Conservation (phyloP, 2,329 filamentous ascomycete genomes). For the Pestalotiopsis sp. region DNA sequence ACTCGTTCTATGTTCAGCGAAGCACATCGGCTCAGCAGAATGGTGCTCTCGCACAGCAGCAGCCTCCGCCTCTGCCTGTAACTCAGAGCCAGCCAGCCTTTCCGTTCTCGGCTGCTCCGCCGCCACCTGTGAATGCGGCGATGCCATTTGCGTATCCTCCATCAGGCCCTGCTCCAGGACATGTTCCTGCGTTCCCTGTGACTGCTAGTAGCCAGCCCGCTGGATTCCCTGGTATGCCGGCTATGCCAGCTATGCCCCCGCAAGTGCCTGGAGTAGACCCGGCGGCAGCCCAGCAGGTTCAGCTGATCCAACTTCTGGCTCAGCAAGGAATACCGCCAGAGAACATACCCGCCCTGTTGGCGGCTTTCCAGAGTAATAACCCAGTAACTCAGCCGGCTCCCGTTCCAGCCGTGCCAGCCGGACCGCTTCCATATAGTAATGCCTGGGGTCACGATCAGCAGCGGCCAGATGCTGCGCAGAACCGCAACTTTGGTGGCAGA, state of each 20-base stretch:
- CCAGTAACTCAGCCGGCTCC: conserved; percentile 34
- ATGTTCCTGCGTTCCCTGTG: conserved; percentile 31
- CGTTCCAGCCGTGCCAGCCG: conserved; percentile 35
- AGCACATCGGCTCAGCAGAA: conserved; percentile 26
- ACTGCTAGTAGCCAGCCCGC: conserved; percentile 40
- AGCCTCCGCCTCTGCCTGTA: conserved; percentile 22
- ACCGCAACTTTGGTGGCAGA: conserved; percentile 59
- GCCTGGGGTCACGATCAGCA: conserved; percentile 38
- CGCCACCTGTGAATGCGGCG: conserved; percentile 62
- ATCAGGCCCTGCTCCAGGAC: conserved; percentile 37
- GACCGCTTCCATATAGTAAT: conserved; percentile 43
- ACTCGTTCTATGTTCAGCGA: conserved; percentile 22
- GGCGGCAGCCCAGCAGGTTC: conserved; percentile 70
- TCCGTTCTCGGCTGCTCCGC: conserved; percentile 45
- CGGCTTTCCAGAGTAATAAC: conserved; percentile 48
- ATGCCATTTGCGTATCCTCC: conserved; percentile 50
- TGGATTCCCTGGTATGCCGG: conserved; percentile 37
- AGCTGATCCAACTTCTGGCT: conserved; percentile 74
- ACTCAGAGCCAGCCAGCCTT: conserved; percentile 33
- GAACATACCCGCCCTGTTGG: conserved; percentile 67
- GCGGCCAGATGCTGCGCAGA: conserved; percentile 52
- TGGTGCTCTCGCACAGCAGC: conserved; percentile 19
- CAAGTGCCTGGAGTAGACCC: conserved; percentile 45
- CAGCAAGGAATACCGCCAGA: conserved; percentile 78
- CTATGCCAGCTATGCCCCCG: conserved; percentile 33